Evolutionary conservation across 108 stramenopile genomes (phyloP), one percentile per base, ranked within the genome.

Genomic region (Fistulifera pelliculosa): DNA sequence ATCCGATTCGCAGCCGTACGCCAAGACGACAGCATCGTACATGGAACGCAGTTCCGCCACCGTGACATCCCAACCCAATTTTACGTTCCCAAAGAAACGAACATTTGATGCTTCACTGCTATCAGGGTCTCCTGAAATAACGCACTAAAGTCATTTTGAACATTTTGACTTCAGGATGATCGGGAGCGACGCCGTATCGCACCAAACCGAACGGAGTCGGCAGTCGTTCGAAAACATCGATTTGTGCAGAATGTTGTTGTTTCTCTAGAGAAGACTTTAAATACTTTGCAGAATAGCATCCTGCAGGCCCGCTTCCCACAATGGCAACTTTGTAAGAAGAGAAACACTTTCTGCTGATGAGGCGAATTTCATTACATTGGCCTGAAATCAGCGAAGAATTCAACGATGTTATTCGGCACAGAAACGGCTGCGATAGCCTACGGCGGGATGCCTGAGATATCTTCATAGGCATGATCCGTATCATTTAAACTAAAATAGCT

Each of bases 121-220:
- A 4, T 31, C 17, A 49, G 27, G 1, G 55, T 40, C 11, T 70
- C 54, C 44, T 51, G 35, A 43, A 80, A 74, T 7, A 91, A 44
- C 10, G 62, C 58, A 26, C 73, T 76, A 60, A 98, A 99, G 68
- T 97, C 96, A 41, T 87, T 72, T 64, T 93, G 75, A 0, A 96
- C 99, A 50, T 88, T 87, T 98, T 99, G 14, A 97, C 97, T 72
- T 98, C 97, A 6, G 93, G 96, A 77, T 98, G 97, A 65, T 97
- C 97, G 10, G 97, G 99, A 25, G 96, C 97, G 18, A 98, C 97
- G 27, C 97, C 99, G 47, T 64, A 85, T 35, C 97, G 71, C 2
- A 99, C 96, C 48, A 99, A 68, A 12, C 98, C 99, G 61, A 65
- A 99, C 6, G 95, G 93, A 1, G 85, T 91, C 1, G 94, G 93